These are phyloP conservation scores for Pseudocercospora cruenta DNA, from an alignment of 2,329 filamentous ascomycete genomes.

Conservation along the genomic window DNA sequence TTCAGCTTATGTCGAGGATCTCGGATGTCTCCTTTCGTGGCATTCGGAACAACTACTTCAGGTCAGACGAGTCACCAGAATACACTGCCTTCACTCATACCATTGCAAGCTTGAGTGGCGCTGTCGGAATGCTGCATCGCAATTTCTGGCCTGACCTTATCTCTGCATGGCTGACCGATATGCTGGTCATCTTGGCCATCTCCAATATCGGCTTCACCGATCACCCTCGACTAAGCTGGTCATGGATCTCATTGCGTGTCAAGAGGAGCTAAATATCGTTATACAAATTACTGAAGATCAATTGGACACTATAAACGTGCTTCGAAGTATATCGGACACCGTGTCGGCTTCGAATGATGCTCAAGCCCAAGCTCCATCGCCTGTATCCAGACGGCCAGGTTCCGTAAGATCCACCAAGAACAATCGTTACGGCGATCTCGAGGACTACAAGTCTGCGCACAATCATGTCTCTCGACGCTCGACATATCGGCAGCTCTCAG, in stretches of 20 bases:
- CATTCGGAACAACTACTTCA: constrained; percentile 45
- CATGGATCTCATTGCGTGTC: constrained; percentile 50
- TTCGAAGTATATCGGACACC: constrained; percentile 31
- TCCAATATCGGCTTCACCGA: constrained; percentile 48
- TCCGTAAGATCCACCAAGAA: constrained; percentile 1
- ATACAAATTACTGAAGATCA: constrained; percentile 50
- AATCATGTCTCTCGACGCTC: constrained; percentile 34
- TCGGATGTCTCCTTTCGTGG: constrained; percentile 47
- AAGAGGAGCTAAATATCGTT: constrained; percentile 51
- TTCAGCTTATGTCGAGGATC: constrained; percentile 46
- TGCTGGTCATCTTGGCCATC: constrained; percentile 47
- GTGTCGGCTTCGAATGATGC: not conserved
- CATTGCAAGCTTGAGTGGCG: constrained; percentile 44
- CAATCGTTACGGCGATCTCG: constrained; percentile 7
- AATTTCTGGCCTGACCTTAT: constrained; percentile 49
- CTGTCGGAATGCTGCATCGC: constrained; percentile 48
- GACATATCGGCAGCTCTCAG: constrained; percentile 45
- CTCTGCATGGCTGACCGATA: constrained; percentile 48
- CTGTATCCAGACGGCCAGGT: not conserved
- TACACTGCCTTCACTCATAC: constrained; percentile 46
- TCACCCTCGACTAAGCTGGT: constrained; percentile 48
- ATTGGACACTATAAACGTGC: constrained; percentile 41
- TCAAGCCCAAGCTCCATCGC: constrained; percentile 9
- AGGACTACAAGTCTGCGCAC: constrained; percentile 13
- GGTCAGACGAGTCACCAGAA: constrained; percentile 37